Conservation (phyloP, 139 green algal species). For the Micractinium sp. region DNA sequence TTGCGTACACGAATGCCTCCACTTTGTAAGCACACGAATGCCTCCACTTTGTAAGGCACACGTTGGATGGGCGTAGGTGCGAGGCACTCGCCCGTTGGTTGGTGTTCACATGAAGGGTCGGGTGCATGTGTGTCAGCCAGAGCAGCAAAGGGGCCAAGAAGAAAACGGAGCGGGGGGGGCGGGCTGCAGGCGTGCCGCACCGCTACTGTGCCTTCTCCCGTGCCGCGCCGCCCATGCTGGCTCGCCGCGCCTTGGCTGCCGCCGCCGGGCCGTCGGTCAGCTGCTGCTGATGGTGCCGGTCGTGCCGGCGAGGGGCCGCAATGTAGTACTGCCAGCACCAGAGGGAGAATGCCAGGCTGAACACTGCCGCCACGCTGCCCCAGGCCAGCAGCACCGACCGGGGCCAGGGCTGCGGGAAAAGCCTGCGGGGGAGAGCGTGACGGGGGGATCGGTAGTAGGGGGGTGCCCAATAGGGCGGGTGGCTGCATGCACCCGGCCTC, state of each 20-base stretch:
- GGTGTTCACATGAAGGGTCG: too few species aligned
- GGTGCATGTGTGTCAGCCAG: too few species aligned
- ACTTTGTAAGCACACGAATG: too few species aligned
- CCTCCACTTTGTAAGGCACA: too few species aligned
- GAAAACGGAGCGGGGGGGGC: too few species aligned
- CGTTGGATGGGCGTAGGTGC: too few species aligned
- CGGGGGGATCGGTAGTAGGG: neutral
- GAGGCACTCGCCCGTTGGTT: too few species aligned
- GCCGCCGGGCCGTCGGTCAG: neutral
- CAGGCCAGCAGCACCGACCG: conserved; percentile 55
- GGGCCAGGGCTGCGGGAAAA: conserved; percentile 71
- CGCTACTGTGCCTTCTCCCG: neutral
- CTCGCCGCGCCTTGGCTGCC: neutral
- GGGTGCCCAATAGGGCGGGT: too few species aligned
- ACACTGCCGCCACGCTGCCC: conserved; percentile 29
- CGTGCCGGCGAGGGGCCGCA: neutral
- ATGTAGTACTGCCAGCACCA: conserved; percentile 59
- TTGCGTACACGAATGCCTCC: too few species aligned
- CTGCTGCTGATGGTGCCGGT: neutral
- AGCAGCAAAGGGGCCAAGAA: too few species aligned
- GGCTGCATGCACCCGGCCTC: neutral
- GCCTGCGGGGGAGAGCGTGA: neutral
- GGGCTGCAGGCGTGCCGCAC: too few species aligned
- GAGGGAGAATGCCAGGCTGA: conserved; percentile 23
- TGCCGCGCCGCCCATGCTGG: neutral